Conservation (phyloP, 495 filamentous ascomycete genomes). For the Penicillium cosmopolitanum region DNA sequence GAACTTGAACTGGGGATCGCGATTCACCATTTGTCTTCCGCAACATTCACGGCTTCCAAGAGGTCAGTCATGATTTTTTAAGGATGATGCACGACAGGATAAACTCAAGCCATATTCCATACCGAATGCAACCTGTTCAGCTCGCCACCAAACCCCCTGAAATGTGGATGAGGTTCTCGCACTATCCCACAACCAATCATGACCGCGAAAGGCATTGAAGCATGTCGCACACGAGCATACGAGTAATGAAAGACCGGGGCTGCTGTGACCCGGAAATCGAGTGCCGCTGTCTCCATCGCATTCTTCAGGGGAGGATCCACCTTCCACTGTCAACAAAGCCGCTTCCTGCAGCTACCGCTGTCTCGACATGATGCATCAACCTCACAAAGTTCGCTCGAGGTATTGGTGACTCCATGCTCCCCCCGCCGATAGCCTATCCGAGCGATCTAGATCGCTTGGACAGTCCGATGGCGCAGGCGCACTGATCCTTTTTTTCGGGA, state of each 20-base stretch:
- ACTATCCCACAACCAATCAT: conserved; percentile 8
- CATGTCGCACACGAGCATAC: conserved; percentile 2
- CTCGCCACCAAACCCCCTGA: conserved; percentile 8
- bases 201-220: background rate
- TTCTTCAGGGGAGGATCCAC: conserved; percentile 3
- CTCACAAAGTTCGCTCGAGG: background rate
- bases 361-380: background rate
- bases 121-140: background rate
- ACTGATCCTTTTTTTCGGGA: conserved; percentile 1
- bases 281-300: background rate
- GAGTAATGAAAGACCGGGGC: conserved; percentile 1
- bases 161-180: background rate
- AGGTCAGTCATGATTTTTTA: background rate
- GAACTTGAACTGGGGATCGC: no score
- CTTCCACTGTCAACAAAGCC: background rate
- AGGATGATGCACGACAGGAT: background rate
- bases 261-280: background rate
- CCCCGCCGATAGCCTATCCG: background rate
- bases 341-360: background rate
- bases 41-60: no score
- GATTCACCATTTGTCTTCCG: no score
- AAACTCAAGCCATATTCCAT: background rate
- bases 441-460: background rate
- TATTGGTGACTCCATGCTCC: background rate
- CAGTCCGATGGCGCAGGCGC: conserved; percentile 1